Base-by-base conservation (phyloP, 139 green algal species). In the Chlamydomonas applanata region DNA sequence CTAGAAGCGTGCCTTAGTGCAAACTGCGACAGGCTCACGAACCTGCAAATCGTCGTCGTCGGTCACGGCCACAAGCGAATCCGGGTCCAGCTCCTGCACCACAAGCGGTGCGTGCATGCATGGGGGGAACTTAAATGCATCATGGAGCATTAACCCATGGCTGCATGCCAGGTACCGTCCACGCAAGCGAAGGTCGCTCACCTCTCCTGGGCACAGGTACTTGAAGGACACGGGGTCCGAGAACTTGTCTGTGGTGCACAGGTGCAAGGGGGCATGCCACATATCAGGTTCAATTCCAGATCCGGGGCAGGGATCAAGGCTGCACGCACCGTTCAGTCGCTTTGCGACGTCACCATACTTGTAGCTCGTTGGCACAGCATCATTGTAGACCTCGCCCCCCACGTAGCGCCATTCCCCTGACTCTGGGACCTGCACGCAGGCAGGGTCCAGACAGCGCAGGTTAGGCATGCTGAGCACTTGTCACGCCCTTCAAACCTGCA, bases 21-120 rank as follows among this genome's bases (percentile, higher is more conserved):
- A 60, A 60, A 34, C 56, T 60, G 3, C 29, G 2, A 17, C 34
- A 33, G 3, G 64, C 64, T 22, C 33, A 57, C 44, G 34, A 25
- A 90, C 91, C 86, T 88, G 74, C 44, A 96, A 67, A 67, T 96
- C 90, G 59, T 82, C 81, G 67, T 96, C 88, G 65, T 92, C 91
- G 40, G 83, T 75, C 2, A 95, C 85, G 17, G 79, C 81, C 54
- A 96, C 90, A 4, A 96, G 87, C 14, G 74, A 69, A 33, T 93
- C 85, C 0, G 85, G 87, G 54, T 88, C 83, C 52, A 95, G 74
- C 7, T 93, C 86, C 53, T 96, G 90, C 9, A 88, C 91, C n/a
- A n/a, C n/a, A 49, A 49, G 40, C 40, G 11, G 11, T 49, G 40
- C 40, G 11, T 7, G 40, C 40, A 49, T 1, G 88, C 86, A 1